phyloP scores from a whole-genome alignment of 345 rosid genomes.

The Salix viminalis region DNA sequence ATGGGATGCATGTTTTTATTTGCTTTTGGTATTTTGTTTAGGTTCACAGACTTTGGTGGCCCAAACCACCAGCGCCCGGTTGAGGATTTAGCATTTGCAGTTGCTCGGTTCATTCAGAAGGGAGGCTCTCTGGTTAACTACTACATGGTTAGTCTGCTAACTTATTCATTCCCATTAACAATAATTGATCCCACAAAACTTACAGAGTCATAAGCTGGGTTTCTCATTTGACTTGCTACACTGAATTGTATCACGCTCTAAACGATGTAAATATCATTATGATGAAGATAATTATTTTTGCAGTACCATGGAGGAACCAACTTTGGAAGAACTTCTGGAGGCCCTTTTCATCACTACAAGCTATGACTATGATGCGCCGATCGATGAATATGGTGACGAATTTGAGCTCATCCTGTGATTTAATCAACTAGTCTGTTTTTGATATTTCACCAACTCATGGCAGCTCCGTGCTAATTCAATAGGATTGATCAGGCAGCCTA shows the following conservation, averaged over 20 bases:
- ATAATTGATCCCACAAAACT: not conserved
- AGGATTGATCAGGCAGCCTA: slow-evolving; percentile 30
- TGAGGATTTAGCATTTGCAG: slow-evolving; percentile 30
- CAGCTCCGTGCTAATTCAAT: not conserved
- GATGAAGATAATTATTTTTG: not conserved
- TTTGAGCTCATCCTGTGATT: not conserved
- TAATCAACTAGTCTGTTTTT: not conserved
- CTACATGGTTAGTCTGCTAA: slow-evolving; percentile 23
- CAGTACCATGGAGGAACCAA: slow-evolving; percentile 33
- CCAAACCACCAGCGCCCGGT: slow-evolving; percentile 25
- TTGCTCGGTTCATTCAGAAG: slow-evolving; percentile 29
- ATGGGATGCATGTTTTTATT: not conserved
- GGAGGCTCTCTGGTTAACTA: slow-evolving; percentile 32
- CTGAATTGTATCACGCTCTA: not conserved
- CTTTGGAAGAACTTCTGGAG: slow-evolving; percentile 29
- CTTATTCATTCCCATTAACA: not conserved
- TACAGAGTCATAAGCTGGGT: not conserved
- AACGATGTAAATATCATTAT: not conserved
- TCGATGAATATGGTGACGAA: slow-evolving; percentile 25
- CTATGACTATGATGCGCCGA: slow-evolving; percentile 32
- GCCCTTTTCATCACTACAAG: slow-evolving; percentile 28
- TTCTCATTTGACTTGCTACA: not conserved
- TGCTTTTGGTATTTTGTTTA: not conserved
- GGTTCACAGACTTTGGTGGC: slow-evolving; percentile 32
- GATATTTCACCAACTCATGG: not conserved